Evolutionary conservation across 2,329 filamentous ascomycete species (phyloP), one percentile per base, ranked within the genome.

Genomic region (Venturia oleaginea): DNA sequence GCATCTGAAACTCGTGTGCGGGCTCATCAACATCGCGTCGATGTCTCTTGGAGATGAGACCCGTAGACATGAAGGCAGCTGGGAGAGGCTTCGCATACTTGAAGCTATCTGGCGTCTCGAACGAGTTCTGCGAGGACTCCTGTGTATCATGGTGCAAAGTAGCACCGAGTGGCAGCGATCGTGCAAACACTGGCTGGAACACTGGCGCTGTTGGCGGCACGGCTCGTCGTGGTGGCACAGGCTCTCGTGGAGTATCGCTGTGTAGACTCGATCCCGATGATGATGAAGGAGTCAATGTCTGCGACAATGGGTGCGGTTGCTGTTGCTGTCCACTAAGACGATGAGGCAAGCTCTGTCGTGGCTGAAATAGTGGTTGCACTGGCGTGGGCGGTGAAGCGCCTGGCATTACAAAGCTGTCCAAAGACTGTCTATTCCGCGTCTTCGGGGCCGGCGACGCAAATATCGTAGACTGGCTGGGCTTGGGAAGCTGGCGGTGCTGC

Each of bases 1-100:
- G 93, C 81, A 96, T 92, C 37, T 84, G 79, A 79, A 43, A 79
- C 75, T 55, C 46, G 24, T 46, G 63, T 74, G 76, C 68, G 78
- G 76, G 71, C 79, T 76, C 68, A 69, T 97, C 91, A 0, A 87
- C 84, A 73, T 80, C 78, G 7, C 51, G 51, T 65, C 90, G 87
- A 71, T 94, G 95, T 75, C 95, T 90, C 78, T 99, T 99, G 13
- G 94, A 97, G 63, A 99, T 88, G 34, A 99, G 80, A 1, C 93
- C 92, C 0, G 94, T 97, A 1, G 94, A 97, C 81, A 91, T 92
- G 76, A 97, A 97, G 7, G 92, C 92, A 48, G 89, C 86, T 38
- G 90, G 87, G 64, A 90, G 83, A 27, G 92, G 89, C 72, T 87
- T 91, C 8, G 86, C 88, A 61, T 85, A 80, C 75, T 91, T 92